Percentiles rank a stretch among this genome's conserved stretches.
Evolutionary conservation across 345 rosid genomes (phyloP).

Genomic region (Moricandia moricandioides): DNA sequence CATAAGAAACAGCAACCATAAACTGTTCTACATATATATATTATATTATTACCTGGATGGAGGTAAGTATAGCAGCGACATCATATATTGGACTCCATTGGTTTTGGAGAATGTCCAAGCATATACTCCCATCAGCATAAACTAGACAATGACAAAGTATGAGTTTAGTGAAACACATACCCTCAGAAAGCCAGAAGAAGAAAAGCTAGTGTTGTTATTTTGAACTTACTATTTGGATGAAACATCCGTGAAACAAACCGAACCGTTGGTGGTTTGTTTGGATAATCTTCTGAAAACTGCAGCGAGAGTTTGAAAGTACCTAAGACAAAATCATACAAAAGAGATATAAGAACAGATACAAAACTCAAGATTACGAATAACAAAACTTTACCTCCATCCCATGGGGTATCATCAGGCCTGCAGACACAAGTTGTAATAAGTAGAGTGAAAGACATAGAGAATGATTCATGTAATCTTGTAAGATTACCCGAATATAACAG

Average conservation of each 20-base stretch:
- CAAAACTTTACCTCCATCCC: constrained; percentile 58
- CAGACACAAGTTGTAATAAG: background rate
- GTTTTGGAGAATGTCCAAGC: constrained; percentile 80
- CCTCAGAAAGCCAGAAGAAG: background rate
- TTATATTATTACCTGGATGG: constrained; percentile 58
- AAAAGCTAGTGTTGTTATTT: background rate
- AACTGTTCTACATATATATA: background rate
- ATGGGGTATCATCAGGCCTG: constrained; percentile 75
- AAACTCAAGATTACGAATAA: background rate
- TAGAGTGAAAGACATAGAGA: background rate
- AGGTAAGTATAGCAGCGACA: constrained; percentile 79
- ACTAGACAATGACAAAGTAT: constrained; percentile 34
- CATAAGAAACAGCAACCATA: constrained; percentile 4
- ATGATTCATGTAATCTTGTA: background rate
- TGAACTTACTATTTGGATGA: constrained; percentile 73
- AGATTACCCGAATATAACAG: constrained; percentile 62
- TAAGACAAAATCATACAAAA: constrained; percentile 20
- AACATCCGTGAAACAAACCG: constrained; percentile 83
- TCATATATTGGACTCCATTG: constrained; percentile 90
- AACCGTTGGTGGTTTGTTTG: constrained; percentile 75
- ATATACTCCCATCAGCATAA: constrained; percentile 84
- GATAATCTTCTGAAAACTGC: constrained; percentile 78
- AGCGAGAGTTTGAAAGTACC: constrained; percentile 76
- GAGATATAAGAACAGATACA: background rate
- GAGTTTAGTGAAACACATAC: background rate